Evolutionary conservation across 768 basidiomycete species (phyloP).

Genomic region (Paxillus rubicundulus): DNA sequence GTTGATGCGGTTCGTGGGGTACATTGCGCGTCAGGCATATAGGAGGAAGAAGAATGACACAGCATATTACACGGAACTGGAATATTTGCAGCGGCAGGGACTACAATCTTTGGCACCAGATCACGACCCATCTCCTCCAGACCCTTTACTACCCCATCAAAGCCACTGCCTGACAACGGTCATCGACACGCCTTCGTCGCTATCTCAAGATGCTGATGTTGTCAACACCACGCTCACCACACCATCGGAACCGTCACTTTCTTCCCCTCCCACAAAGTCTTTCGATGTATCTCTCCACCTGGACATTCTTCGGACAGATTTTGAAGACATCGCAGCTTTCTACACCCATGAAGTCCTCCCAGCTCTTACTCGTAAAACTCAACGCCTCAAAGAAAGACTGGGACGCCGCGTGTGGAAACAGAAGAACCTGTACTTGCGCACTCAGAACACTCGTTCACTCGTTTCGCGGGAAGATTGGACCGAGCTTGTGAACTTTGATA

Average conservation of each 20-base stretch:
- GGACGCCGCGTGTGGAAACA: conserved; percentile 71
- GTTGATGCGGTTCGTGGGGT: conserved; percentile 58
- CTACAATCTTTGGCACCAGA: conserved; percentile 21
- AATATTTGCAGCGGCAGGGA: conserved; percentile 23
- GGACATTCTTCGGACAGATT: conserved; percentile 51
- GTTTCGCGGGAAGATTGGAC: conserved; percentile 49
- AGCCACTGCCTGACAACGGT: not conserved
- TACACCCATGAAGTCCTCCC: conserved; percentile 35
- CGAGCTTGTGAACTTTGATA: conserved; percentile 47
- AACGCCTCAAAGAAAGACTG: conserved; percentile 71
- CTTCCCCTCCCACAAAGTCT: conserved; percentile 25
- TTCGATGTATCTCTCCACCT: conserved; percentile 59
- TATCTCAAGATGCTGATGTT: not conserved
- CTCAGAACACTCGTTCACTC: conserved; percentile 26
- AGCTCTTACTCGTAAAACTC: conserved; percentile 49
- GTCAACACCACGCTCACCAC: conserved; percentile 29
- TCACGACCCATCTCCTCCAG: conserved; percentile 17
- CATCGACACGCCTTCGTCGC: not conserved
- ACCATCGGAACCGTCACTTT: conserved; percentile 12
- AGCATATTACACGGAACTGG: conserved; percentile 38
- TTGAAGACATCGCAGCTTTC: conserved; percentile 48
- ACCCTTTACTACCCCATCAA: not conserved
- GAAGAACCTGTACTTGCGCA: conserved; percentile 53
- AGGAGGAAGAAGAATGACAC: conserved; percentile 50
- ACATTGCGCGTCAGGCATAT: conserved; percentile 45